Evolutionary conservation across 2,329 filamentous ascomycete genomes (phyloP), one percentile per base, ranked within the genome.

Genomic region (Neopestalotiopsis clavispora): DNA sequence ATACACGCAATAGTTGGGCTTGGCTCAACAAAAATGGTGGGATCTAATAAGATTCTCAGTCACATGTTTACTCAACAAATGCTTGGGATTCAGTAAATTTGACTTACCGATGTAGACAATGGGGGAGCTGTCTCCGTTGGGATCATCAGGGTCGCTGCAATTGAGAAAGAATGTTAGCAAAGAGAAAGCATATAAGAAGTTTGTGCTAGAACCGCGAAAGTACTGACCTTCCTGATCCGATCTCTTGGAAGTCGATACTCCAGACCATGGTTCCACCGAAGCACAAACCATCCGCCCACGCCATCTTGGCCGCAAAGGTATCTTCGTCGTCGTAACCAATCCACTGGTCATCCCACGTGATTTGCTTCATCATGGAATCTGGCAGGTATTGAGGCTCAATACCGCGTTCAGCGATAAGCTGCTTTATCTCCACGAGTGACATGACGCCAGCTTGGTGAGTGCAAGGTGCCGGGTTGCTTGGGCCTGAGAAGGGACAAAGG

Each of bases 221-320:
- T 56, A 63, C 60, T 34, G 10, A 63, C 60, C 60, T 30, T 28
- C 60, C 60, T 42, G 60, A 63, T 13, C 60, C 60, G 30, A 42
- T 9, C 10, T 38, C 60, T 42, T 63, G 60, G 42, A 75, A 72
- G 34, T 78, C 78, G 63, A 77, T 66, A 52, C 69, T 73, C 78
- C 78, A 80, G 13, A 74, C 72, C 75, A 80, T 78, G 23, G 74
- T 76, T 30, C 78, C 78, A 9, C 78, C 76, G 45, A 81, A 75
- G 70, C 78, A 79, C 5, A 66, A 60, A n/a, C 66, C 65, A 58
- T 74, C 71, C 2, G 78, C 78, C 65, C 70, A 78, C 0, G 65
- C 60, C 56, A 72, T 72, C 71, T 80, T 80, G 62, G 72, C 13
- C 1, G 68, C 71, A 20, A 71, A 69, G 0, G 75, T 78, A 14